These are phyloP conservation scores for Acorus gramineus DNA, from an alignment of 106 monocot species.

Conservation along the genomic window DNA sequence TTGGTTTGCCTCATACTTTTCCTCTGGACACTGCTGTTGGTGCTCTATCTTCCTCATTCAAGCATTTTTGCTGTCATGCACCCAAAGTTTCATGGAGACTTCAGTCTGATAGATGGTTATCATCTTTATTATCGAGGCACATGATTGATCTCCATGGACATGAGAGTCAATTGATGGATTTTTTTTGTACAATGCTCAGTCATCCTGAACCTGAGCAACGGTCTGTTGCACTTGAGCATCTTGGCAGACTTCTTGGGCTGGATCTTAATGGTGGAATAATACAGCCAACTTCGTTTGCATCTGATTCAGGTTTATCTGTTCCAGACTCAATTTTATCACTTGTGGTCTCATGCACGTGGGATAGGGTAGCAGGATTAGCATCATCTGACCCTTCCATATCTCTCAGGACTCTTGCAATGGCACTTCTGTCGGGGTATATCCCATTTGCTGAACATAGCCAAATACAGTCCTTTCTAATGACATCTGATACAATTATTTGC, in stretches of 20 bases:
- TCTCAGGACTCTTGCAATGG: constrained; percentile 62
- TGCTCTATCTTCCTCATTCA: constrained; percentile 47
- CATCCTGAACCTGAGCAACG: constrained; percentile 89
- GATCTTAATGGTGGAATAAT: constrained; percentile 19
- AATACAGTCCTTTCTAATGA: constrained; percentile 64
- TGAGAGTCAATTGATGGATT: constrained; percentile 47
- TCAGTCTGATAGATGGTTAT: constrained; percentile 80
- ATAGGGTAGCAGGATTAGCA: constrained; percentile 52
- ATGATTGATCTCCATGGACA: constrained; percentile 18
- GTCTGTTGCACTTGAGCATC: constrained; percentile 60
- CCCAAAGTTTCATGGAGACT: constrained; percentile 85
- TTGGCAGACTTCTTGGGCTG: constrained; percentile 68
- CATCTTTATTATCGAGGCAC: constrained; percentile 32
- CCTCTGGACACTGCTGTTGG: constrained; percentile 25
- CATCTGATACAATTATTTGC: constrained; percentile 37
- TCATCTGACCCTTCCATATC: constrained; percentile 62
- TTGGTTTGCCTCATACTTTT: constrained; percentile 40
- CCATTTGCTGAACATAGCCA: constrained; percentile 54
- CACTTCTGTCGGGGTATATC: constrained; percentile 53
- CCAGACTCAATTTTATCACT: constrained; percentile 21
- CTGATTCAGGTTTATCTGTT: constrained; percentile 14
- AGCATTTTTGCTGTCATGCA: constrained; percentile 48
- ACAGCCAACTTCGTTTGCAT: constrained; percentile 16
- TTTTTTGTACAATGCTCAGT: constrained; percentile 58
- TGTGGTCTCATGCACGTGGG: constrained; percentile 71